Percentiles rank a stretch among this genome's conserved stretches.
Evolutionary conservation across 768 basidiomycete genomes (phyloP).

Genomic region (Collybia nuda): DNA sequence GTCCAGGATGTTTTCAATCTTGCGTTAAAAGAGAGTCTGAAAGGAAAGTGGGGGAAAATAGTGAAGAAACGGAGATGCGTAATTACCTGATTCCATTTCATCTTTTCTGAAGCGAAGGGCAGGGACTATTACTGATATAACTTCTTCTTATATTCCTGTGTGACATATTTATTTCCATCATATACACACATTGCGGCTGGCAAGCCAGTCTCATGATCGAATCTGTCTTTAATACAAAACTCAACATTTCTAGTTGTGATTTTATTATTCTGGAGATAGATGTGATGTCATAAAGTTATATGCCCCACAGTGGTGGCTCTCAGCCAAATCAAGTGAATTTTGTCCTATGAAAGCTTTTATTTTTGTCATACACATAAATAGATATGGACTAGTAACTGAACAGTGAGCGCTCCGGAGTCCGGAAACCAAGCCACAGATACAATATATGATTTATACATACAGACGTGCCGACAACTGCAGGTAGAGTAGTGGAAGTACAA

Average conservation of each 20-base stretch:
- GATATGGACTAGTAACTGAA: too few species aligned
- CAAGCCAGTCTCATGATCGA: not conserved
- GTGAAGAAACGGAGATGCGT: slow-evolving; percentile 73
- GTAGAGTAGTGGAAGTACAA: too few species aligned
- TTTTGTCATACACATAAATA: too few species aligned
- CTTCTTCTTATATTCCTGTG: slow-evolving; percentile 5
- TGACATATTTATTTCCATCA: slow-evolving; percentile 6
- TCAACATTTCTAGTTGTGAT: not conserved
- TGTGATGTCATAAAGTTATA: not conserved
- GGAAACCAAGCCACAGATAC: too few species aligned
- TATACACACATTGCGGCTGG: not conserved
- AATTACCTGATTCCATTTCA: slow-evolving; percentile 36
- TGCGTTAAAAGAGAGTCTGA: slow-evolving; percentile 89
- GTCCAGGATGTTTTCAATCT: slow-evolving; percentile 91
- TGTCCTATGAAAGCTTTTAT: too few species aligned
- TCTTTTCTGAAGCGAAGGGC: slow-evolving; percentile 15
- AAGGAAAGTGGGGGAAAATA: slow-evolving; percentile 72
- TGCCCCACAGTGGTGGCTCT: too few species aligned
- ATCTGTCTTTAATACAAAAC: not conserved
- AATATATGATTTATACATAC: too few species aligned
- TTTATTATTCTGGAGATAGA: not conserved
- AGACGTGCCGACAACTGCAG: too few species aligned
- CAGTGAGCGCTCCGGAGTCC: too few species aligned
- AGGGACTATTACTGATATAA: slow-evolving; percentile 21
- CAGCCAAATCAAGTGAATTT: too few species aligned